phyloP scores from a whole-genome alignment of 208 protist genomes.

The Wallacemonas sp. region DNA sequence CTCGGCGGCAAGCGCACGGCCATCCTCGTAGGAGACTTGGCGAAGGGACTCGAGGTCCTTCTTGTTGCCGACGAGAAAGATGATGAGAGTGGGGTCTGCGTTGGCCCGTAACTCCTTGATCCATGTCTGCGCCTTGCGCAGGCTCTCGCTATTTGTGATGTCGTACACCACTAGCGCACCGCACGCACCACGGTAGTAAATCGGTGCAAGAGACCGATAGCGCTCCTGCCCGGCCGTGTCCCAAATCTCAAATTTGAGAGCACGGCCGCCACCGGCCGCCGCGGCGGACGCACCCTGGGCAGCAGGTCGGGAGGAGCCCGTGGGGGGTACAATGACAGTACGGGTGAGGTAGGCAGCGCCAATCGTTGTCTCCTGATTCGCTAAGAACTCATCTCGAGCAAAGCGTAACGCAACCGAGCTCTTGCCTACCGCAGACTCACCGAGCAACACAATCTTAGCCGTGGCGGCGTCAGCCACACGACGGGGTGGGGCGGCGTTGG shows the following conservation, averaged over 20 bases:
- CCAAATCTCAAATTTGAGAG: slow-evolving; percentile 91
- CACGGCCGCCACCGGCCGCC: slow-evolving; percentile 13
- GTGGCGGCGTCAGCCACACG: slow-evolving; percentile 32
- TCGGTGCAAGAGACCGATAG: slow-evolving; percentile 89
- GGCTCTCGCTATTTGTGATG: slow-evolving; percentile 95
- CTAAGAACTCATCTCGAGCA: slow-evolving; percentile 80
- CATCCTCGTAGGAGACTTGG: slow-evolving; percentile 79
- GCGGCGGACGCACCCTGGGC: slow-evolving; percentile 12
- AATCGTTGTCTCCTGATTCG: slow-evolving; percentile 85
- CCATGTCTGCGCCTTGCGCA: slow-evolving; percentile 95
- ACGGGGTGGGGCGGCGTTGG: slow-evolving; percentile 12
- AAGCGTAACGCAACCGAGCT: slow-evolving; percentile 88
- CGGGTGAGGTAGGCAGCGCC: slow-evolving; percentile 88
- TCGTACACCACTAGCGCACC: slow-evolving; percentile 97
- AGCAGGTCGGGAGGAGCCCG: slow-evolving; percentile 12
- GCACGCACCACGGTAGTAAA: slow-evolving; percentile 93
- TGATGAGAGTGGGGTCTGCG: slow-evolving; percentile 87
- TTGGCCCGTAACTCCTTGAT: slow-evolving; percentile 95
- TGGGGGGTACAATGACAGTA: slow-evolving; percentile 58
- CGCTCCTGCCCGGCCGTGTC: slow-evolving; percentile 93
- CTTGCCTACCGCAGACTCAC: slow-evolving; percentile 89
- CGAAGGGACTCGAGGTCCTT: slow-evolving; percentile 91
- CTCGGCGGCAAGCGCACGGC: slow-evolving; percentile 55
- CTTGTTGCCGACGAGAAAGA: slow-evolving; percentile 97
- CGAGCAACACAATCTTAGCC: slow-evolving; percentile 90